A percentile compares a stretch with the other conserved stretches of the same genome.
Evolutionary conservation across 345 rosid genomes (phyloP).

Genomic region (Reutealis trisperma): DNA sequence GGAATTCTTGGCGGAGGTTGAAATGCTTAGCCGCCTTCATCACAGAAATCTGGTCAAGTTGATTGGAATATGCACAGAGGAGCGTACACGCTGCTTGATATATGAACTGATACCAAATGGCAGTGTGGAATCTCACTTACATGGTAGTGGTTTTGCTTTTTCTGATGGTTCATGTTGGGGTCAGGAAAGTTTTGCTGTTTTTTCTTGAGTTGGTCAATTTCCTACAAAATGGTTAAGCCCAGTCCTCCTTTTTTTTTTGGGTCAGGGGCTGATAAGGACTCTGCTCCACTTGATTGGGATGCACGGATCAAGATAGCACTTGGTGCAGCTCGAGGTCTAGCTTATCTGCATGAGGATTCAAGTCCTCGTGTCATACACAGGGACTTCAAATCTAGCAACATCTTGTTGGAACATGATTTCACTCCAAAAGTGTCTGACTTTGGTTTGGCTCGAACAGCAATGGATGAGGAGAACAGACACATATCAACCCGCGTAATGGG

Average conservation of each 20-base stretch:
- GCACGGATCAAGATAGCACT: conserved; percentile 92
- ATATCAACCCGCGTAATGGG: conserved; percentile 99
- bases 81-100: conserved; percentile 75
- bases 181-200: background rate
- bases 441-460: conserved; percentile 90
- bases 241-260: conserved; percentile 15
- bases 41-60: conserved; percentile 92
- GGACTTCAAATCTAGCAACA: conserved; percentile 97
- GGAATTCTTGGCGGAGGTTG: conserved; percentile 94
- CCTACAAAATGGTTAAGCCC: conserved; percentile 7
- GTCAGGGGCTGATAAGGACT: conserved; percentile 72
- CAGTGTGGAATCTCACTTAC: conserved; percentile 96
- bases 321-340: conserved; percentile 94
- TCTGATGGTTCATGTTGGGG: background rate
- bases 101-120: conserved; percentile 96
- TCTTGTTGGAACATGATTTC: conserved; percentile 85
- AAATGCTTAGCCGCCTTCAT: conserved; percentile 98
- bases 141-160: conserved; percentile 49
- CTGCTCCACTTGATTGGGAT: conserved; percentile 83
- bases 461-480: conserved; percentile 85
- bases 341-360: conserved; percentile 95
- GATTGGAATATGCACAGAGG: conserved; percentile 93
- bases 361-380: conserved; percentile 95
- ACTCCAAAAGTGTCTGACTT: conserved; percentile 95
- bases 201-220: background rate